phyloP scores from a whole-genome alignment of 257 asterid species.

The Primulina eburnea region DNA sequence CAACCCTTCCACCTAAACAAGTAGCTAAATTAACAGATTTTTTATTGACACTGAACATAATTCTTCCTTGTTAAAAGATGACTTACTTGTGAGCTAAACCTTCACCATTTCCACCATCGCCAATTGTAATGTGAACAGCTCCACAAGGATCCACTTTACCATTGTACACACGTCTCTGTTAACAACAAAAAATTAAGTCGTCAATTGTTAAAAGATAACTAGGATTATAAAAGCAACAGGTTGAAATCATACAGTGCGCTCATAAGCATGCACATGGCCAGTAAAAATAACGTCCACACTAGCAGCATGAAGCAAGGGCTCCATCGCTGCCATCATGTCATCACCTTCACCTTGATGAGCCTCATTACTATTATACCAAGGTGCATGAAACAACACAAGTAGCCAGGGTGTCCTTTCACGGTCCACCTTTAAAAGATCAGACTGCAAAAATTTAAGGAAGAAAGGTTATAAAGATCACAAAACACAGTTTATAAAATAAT shows the following conservation, averaged over 20 bases:
- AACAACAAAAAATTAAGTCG: constrained; percentile 18
- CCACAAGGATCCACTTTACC: constrained; percentile 70
- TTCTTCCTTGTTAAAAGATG: constrained; percentile 1
- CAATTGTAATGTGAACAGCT: constrained; percentile 81
- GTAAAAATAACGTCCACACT: constrained; percentile 66
- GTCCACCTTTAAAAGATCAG: constrained; percentile 67
- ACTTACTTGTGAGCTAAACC: constrained; percentile 79
- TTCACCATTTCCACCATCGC: constrained; percentile 94
- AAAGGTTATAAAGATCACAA: constrained; percentile 13
- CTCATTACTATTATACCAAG: constrained; percentile 88
- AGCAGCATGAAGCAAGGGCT: constrained; percentile 69
- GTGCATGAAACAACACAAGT: constrained; percentile 70
- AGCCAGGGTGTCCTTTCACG: constrained; percentile 82
- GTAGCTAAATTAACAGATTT: background rate
- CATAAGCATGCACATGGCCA: constrained; percentile 98
- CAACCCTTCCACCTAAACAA: background rate
- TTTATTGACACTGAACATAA: background rate
- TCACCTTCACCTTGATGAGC: constrained; percentile 96
- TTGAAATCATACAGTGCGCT: constrained; percentile 64
- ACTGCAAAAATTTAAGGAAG: constrained; percentile 39
- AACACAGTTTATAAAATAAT: background rate
- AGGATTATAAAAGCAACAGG: background rate
- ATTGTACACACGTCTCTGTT: constrained; percentile 62
- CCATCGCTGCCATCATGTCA: constrained; percentile 77
- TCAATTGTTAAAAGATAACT: constrained; percentile 10